These are phyloP conservation scores for Corylus heterophylla DNA, from an alignment of 306 rosid genomes.

Conservation along the genomic window DNA sequence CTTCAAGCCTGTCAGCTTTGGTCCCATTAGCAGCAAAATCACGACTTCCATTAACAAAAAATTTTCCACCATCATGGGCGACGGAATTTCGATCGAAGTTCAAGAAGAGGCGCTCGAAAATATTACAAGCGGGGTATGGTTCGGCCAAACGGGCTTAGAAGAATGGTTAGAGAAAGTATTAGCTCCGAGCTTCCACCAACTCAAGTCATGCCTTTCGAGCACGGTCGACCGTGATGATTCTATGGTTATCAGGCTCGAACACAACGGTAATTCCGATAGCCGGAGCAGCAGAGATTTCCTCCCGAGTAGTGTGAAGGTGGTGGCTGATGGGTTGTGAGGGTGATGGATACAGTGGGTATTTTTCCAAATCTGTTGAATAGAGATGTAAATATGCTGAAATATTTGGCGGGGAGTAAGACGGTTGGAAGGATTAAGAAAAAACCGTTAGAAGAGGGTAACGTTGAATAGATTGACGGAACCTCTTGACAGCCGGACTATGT, in stretches of 20 bases:
- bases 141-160: conserved; percentile 62
- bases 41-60: conserved; percentile 40
- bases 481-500: conserved; percentile 15
- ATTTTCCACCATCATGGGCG: conserved; percentile 59
- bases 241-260: conserved; percentile 67
- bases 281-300: conserved; percentile 53
- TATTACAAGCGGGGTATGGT: conserved; percentile 79
- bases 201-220: conserved; percentile 42
- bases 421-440: conserved; percentile 45
- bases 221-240: conserved; percentile 34
- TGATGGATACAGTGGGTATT: conserved; percentile 36
- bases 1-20: conserved; percentile 74
- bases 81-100: conserved; percentile 58
- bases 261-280: conserved; percentile 46
- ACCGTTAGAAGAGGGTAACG: conserved; percentile 47
- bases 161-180: conserved; percentile 79
- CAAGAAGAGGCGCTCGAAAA: conserved; percentile 74
- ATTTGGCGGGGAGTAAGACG: conserved; percentile 43
- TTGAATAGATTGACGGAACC: conserved; percentile 19
- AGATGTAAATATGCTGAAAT: conserved; percentile 64
- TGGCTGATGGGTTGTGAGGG: conserved; percentile 32
- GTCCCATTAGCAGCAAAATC: conserved; percentile 48
- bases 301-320: conserved; percentile 60
- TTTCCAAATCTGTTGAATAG: conserved; percentile 37
- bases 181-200: conserved; percentile 70